phyloP scores from a whole-genome alignment of 2,329 filamentous ascomycete genomes.

The Paraphoma sp. region DNA sequence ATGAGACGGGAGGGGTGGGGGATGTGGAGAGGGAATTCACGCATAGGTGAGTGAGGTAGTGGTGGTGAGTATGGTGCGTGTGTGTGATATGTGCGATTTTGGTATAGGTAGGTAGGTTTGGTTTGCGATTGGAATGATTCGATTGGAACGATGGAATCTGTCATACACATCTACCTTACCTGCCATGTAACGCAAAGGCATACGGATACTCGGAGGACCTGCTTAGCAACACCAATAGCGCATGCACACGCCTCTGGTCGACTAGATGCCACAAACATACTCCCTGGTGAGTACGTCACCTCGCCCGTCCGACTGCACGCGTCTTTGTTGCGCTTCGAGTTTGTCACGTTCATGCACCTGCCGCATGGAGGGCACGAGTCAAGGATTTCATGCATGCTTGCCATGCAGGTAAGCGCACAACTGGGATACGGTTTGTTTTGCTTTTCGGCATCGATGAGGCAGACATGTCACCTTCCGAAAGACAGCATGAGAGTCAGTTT shows the following conservation, averaged over 20 bases:
- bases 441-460: neutral
- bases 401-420: neutral
- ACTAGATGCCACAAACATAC: too few species aligned
- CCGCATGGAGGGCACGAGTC: neutral
- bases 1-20: neutral
- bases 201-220: too few species aligned
- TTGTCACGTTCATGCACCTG: neutral
- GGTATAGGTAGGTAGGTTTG: too few species aligned
- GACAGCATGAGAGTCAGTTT: neutral
- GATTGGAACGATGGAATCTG: too few species aligned
- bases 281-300: neutral
- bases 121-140: too few species aligned
- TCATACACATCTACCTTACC: too few species aligned
- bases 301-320: neutral
- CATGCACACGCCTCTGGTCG: too few species aligned
- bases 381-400: neutral
- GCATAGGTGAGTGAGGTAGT: too few species aligned
- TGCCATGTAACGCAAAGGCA: too few species aligned
- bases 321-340: neutral
- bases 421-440: neutral
- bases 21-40: constrained; percentile 5
- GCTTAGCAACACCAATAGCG: too few species aligned
- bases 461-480: neutral
- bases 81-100: too few species aligned
- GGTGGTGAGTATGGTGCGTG: too few species aligned